Evolutionary conservation across 2,329 filamentous ascomycete genomes (phyloP).

Genomic region (Exophiala sp.): DNA sequence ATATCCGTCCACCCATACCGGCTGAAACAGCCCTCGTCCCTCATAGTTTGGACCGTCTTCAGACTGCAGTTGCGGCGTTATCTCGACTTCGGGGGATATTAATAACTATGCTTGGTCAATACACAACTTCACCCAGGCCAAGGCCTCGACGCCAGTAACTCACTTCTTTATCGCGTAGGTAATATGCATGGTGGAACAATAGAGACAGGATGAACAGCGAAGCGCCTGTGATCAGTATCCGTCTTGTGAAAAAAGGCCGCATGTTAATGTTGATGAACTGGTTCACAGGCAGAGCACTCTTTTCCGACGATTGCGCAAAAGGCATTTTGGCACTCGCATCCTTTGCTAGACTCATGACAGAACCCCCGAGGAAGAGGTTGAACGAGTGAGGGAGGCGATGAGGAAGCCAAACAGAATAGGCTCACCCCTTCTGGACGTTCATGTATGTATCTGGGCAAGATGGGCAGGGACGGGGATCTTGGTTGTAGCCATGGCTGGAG

Average conservation of each 20-base stretch:
- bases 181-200: conserved; percentile 4
- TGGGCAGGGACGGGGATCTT: not conserved
- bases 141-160: not conserved
- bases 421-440: not conserved
- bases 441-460: not conserved
- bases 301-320: not conserved
- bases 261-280: not conserved
- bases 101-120: not conserved
- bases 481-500: not conserved
- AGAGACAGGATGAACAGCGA: conserved; percentile 1
- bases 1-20: not conserved
- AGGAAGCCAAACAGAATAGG: not conserved
- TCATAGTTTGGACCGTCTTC: conserved; percentile 1
- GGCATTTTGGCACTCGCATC: not conserved
- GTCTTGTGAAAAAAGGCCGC: conserved; percentile 1
- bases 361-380: not conserved
- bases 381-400: not conserved
- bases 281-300: not conserved
- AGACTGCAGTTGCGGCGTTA: not conserved
- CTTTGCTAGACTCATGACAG: not conserved
- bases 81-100: not conserved
- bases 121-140: not conserved
- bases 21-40: conserved; percentile 2
- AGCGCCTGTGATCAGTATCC: conserved; percentile 1
- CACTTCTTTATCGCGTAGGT: conserved; percentile 4